Percentiles rank a stretch among this genome's conserved stretches.
These are phyloP conservation scores for Botryotinia convoluta DNA, from an alignment of 2,329 filamentous ascomycete species.

Conservation along the genomic window DNA sequence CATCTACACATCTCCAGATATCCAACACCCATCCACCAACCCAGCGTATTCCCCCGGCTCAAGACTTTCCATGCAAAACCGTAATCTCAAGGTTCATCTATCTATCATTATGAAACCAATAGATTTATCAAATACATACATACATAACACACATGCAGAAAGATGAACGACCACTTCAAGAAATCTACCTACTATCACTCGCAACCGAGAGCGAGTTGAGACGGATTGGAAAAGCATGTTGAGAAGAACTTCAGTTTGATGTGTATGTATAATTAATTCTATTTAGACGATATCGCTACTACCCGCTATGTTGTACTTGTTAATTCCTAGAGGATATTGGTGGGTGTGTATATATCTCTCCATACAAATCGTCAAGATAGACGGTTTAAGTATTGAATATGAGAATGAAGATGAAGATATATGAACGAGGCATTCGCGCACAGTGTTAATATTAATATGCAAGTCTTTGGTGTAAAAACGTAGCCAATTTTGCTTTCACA, in stretches of 20 bases:
- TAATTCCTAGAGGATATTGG: neutral
- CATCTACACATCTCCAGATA: too few relatives aligned
- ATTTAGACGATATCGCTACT: neutral
- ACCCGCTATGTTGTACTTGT: neutral
- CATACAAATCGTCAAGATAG: neutral
- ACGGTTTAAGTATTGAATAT: neutral
- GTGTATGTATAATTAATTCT: neutral
- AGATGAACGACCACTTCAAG: neutral
- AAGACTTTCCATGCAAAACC: rapidly evolving
- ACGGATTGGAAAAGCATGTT: neutral
- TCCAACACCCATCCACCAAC: too few relatives aligned
- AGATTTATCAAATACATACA: neutral
- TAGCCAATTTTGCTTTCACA: neutral
- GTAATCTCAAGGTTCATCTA: neutral
- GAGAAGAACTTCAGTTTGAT: neutral
- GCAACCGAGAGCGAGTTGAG: neutral
- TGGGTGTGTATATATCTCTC: neutral
- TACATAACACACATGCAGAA: neutral
- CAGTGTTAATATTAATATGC: neutral
- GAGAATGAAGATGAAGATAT: neutral
- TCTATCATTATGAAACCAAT: neutral
- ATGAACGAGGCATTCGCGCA: neutral
- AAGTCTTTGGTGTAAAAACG: neutral
- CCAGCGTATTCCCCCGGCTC: neutral
- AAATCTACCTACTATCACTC: too few relatives aligned